A percentile compares a stretch with the other conserved stretches of the same genome.
Evolutionary conservation across 2,329 filamentous ascomycete species (phyloP).

Genomic region (Ramichloridium luteum): DNA sequence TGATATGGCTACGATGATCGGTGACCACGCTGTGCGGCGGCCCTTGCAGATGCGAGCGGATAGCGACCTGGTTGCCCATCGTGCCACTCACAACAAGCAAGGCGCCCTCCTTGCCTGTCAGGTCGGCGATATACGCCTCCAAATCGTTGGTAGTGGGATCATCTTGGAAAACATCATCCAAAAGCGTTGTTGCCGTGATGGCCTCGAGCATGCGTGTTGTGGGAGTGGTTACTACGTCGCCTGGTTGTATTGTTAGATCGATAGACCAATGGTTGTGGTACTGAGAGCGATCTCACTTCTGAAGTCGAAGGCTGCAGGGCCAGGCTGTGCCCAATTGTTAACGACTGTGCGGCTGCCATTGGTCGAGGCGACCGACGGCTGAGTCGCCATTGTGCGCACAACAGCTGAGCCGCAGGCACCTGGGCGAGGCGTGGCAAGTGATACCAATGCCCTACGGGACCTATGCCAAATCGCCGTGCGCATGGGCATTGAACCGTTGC

Average conservation of each 20-base stretch:
- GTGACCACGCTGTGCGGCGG: conserved; percentile 73
- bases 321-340: conserved; percentile 31
- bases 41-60: conserved; percentile 63
- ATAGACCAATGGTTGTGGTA: not conserved
- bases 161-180: conserved; percentile 75
- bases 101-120: conserved; percentile 63
- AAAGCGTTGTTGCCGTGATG: conserved; percentile 59
- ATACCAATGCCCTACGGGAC: too few species aligned
- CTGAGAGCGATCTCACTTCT: conserved; percentile 28
- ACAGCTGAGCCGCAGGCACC: too few species aligned
- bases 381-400: conserved; percentile 8
- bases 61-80: conserved; percentile 83
- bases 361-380: conserved; percentile 10
- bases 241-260: conserved; percentile 7
- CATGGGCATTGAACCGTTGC: too few species aligned
- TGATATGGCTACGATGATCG: conserved; percentile 67
- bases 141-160: conserved; percentile 67
- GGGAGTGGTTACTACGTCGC: conserved; percentile 61
- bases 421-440: too few species aligned
- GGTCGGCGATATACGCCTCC: conserved; percentile 58
- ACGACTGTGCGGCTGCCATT: conserved; percentile 10
- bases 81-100: conserved; percentile 81
- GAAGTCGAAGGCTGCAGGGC: conserved; percentile 45
- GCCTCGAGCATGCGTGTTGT: conserved; percentile 71
- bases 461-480: too few species aligned